These are phyloP conservation scores for Hypomyces perniciosus DNA, from an alignment of 2,329 filamentous ascomycete species.

Conservation along the genomic window DNA sequence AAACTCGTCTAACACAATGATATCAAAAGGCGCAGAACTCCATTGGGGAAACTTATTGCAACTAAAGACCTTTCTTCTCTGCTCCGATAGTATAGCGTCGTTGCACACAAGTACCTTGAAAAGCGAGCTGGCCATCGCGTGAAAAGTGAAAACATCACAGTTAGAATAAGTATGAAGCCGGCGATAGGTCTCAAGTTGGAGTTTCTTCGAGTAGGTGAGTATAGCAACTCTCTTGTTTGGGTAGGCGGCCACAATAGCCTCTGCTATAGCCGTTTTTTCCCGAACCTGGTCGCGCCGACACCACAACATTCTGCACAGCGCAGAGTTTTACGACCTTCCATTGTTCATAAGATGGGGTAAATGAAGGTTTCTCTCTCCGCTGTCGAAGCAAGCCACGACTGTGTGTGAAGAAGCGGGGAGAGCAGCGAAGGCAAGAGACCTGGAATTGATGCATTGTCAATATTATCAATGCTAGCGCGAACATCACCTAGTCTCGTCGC, in stretches of 20 bases:
- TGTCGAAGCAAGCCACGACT: neutral
- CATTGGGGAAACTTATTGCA: conserved; percentile 16
- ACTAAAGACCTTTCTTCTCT: neutral
- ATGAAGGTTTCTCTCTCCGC: neutral
- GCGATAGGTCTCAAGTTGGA: conserved; percentile 4
- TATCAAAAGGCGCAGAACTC: conserved; percentile 21
- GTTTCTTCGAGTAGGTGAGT: conserved; percentile 22
- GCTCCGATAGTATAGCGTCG: neutral
- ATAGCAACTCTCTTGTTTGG: conserved; percentile 16
- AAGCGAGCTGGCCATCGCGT: conserved; percentile 1
- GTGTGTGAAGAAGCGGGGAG: neutral
- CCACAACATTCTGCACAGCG: conserved; percentile 22
- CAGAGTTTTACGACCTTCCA: conserved; percentile 18
- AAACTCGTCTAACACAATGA: conserved; percentile 27
- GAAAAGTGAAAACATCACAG: neutral
- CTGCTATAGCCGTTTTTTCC: conserved; percentile 28
- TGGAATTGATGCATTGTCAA: neutral
- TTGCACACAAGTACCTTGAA: neutral
- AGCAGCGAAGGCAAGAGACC: too few species aligned
- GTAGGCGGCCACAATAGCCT: conserved; percentile 23
- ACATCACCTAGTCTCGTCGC: neutral
- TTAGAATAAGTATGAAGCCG: neutral
- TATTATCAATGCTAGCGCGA: neutral
- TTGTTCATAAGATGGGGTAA: conserved; percentile 22
- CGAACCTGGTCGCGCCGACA: conserved; percentile 28